Evolutionary conservation across 805 yeast species (phyloP), one percentile per base, ranked within the genome.

Genomic region (Brettanomyces bruxellensis): DNA sequence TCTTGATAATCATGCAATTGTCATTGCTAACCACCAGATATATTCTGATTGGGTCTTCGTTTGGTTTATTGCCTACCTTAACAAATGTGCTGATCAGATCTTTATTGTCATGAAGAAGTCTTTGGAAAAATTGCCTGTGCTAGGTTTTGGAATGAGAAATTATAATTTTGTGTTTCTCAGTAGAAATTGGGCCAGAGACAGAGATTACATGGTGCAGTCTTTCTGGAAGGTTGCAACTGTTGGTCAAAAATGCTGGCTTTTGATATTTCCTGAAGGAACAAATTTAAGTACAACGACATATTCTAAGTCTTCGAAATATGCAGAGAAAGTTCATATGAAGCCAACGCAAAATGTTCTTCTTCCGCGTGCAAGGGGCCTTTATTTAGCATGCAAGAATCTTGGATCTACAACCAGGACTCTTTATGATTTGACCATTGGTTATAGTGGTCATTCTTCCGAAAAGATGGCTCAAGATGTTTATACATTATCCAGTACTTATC

Each of bases 221-320:
- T 68, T 89, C 47, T 64, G 67, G 13, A 70, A 69, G 39, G 62
- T 79, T 1, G 64, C 70, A 24, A 77, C 76, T 1, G 47, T 55
- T 4, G 34, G 49, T 1, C 61, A 65, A 4, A 71, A 53, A 60
- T 81, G 82, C 51, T 79, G 83, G 72, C 62, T 93, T 41, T 65
- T 90, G 23, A 62, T 93, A 25, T 93, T 84, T 65, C 99, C 99
- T 1, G 99, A 93, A 63, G 99, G 99, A 4, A 93, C 99, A 0
- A 93, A 88, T 48, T 66, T 85, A 46, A 81, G 93, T 36, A 71
- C 70, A 4, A 73, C 77, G 49, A 87, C 96, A 2, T 71, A 78
- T 42, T 65, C 55, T 3, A 75, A 76, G 48, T 78, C 90, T 7
- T 70, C 68, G 14, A 69, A 60, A 6, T 93, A 69, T 64, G 83